Evolutionary conservation across 2,329 filamentous ascomycete species (phyloP).

Genomic region (Cyanodermella asteris): DNA sequence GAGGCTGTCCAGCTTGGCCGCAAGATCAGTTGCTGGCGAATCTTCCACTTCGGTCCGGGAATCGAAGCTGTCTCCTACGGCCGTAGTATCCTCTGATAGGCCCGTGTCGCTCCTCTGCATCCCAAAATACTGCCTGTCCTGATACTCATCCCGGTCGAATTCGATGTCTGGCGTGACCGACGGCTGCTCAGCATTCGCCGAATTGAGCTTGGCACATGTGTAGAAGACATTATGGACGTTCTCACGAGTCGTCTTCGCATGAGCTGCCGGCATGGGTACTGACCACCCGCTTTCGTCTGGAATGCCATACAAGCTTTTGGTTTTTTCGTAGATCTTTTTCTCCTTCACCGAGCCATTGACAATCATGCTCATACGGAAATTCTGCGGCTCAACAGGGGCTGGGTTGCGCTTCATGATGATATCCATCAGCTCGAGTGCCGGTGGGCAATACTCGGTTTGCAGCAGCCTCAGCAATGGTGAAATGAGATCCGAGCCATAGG

Average conservation of each 20-base stretch:
- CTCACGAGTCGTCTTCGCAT: constrained; percentile 63
- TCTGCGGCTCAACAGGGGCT: constrained; percentile 79
- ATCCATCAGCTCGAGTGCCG: constrained; percentile 77
- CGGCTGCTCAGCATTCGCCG: constrained; percentile 37
- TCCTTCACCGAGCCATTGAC: constrained; percentile 65
- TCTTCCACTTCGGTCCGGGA: no score
- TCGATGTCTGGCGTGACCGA: constrained; percentile 75
- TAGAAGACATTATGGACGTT: constrained; percentile 96
- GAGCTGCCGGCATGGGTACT: constrained; percentile 74
- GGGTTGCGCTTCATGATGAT: constrained; percentile 89
- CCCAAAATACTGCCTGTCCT: constrained; percentile 54
- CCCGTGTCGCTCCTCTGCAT: constrained; percentile 69
- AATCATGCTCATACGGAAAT: constrained; percentile 96
- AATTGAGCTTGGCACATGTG: constrained; percentile 53
- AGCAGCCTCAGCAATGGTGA: constrained; percentile 74
- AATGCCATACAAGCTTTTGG: constrained; percentile 87
- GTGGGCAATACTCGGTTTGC: constrained; percentile 83
- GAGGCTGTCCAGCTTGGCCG: constrained; percentile 54
- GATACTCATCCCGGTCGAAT: constrained; percentile 77
- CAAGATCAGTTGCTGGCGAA: constrained; percentile 62
- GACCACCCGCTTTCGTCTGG: constrained; percentile 93
- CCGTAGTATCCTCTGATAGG: constrained; percentile 55
- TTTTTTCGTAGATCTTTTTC: constrained; percentile 84
- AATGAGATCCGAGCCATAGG: constrained; percentile 82
- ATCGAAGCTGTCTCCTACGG: constrained; percentile 46